A percentile compares a stretch with the other conserved stretches of the same genome.
These are phyloP conservation scores for Blastosporella zonata DNA, from an alignment of 1,284 basidiomycete species.

Conservation along the genomic window DNA sequence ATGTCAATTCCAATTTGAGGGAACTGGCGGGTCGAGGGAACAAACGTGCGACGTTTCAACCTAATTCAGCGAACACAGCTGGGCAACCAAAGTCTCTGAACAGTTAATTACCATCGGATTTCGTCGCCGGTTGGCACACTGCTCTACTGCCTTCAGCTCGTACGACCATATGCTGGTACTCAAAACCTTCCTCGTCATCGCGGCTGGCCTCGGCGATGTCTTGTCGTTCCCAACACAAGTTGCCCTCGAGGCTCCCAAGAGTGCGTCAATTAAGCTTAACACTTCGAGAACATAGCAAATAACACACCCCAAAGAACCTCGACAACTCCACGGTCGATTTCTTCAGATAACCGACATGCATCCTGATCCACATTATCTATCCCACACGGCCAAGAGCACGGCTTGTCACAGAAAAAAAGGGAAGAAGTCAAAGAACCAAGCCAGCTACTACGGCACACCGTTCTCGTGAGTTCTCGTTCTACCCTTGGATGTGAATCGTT, in stretches of 20 bases:
- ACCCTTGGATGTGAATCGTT: conserved; percentile 2
- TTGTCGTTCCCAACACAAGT: conserved; percentile 20
- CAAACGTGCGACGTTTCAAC: conserved; percentile 18
- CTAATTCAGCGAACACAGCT: conserved; percentile 9
- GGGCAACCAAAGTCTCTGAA: background rate
- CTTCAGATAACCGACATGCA: conserved; percentile 80
- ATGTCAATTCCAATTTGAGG: background rate
- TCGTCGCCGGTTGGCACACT: background rate
- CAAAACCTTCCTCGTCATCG: conserved; percentile 16
- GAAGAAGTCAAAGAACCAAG: conserved; percentile 47
- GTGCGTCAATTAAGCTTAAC: conserved; percentile 8
- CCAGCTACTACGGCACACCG: conserved; percentile 60
- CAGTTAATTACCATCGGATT: conserved; percentile 1
- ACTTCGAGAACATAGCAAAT: background rate
- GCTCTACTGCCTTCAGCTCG: background rate
- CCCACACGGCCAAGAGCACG: conserved; percentile 46
- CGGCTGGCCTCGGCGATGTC: conserved; percentile 15
- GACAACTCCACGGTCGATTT: conserved; percentile 69
- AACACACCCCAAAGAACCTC: conserved; percentile 32
- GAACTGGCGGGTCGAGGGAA: background rate
- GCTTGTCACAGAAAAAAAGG: conserved; percentile 66
- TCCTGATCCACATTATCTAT: conserved; percentile 65
- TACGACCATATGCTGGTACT: conserved; percentile 12
- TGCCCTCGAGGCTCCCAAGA: conserved; percentile 13
- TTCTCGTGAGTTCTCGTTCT: conserved; percentile 46